phyloP scores from a whole-genome alignment of 2,329 filamentous ascomycete genomes.

The Calonectria montana region DNA sequence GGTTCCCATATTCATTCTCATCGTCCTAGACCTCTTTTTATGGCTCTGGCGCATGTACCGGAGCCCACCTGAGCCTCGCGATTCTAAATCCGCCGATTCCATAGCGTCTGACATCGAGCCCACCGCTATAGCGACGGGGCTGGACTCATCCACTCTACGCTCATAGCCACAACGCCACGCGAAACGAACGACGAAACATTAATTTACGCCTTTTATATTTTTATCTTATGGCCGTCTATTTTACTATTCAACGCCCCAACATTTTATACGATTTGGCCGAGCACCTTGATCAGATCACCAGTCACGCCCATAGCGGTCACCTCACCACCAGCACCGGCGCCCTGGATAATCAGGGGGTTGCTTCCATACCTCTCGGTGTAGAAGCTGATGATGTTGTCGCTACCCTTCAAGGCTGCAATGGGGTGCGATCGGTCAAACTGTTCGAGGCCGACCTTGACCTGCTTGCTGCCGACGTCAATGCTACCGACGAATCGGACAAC shows the following conservation, averaged over 20 bases:
- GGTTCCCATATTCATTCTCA: slow-evolving; percentile 58
- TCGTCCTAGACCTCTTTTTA: slow-evolving; percentile 63
- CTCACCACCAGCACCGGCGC: slow-evolving; percentile 91
- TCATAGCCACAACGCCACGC: slow-evolving; percentile 24
- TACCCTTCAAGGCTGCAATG: slow-evolving; percentile 94
- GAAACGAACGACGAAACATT: slow-evolving; percentile 14
- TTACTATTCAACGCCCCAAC: slow-evolving; percentile 27
- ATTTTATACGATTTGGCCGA: slow-evolving; percentile 72
- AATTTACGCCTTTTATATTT: slow-evolving; percentile 4
- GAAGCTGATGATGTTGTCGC: slow-evolving; percentile 99
- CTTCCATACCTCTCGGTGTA: slow-evolving; percentile 94
- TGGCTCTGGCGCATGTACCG: slow-evolving; percentile 61
- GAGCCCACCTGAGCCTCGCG: slow-evolving; percentile 24
- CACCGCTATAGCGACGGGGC: slow-evolving; percentile 37
- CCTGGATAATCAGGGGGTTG: slow-evolving; percentile 94
- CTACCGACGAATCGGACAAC: slow-evolving; percentile 95
- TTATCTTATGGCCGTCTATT: slow-evolving; percentile 33
- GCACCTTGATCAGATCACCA: slow-evolving; percentile 90
- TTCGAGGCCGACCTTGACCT: slow-evolving; percentile 92
- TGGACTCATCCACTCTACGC: slow-evolving; percentile 35
- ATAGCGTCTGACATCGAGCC: slow-evolving; percentile 34
- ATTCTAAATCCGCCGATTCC: slow-evolving; percentile 27
- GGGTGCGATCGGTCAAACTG: slow-evolving; percentile 89
- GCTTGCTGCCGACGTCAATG: slow-evolving; percentile 83
- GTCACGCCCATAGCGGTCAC: slow-evolving; percentile 98